Evolutionary conservation across 2,329 filamentous ascomycete genomes (phyloP).

Genomic region (Fusarium robinianum): DNA sequence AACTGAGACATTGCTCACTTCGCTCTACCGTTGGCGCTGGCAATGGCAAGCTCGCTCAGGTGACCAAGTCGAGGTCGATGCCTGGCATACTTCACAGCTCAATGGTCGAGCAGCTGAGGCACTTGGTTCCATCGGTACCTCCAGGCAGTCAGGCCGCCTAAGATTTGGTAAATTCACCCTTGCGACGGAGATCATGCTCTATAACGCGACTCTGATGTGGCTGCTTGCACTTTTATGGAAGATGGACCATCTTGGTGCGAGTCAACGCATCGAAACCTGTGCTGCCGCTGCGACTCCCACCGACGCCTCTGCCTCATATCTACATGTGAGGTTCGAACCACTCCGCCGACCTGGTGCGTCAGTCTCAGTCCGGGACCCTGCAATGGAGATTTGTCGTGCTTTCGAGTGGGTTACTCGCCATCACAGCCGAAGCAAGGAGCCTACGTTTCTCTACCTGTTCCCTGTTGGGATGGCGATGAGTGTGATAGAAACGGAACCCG

Average conservation of each 20-base stretch:
- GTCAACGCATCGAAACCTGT: slow-evolving; percentile 9
- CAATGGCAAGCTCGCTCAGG: slow-evolving; percentile 9
- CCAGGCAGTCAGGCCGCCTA: not conserved
- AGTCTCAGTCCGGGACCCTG: slow-evolving; percentile 9
- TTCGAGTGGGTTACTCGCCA: slow-evolving; percentile 20
- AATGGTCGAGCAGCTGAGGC: not conserved
- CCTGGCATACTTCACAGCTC: not conserved
- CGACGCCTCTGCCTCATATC: not conserved
- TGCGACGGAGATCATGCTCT: slow-evolving; percentile 24
- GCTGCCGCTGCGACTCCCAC: not conserved
- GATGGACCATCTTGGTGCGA: slow-evolving; percentile 19
- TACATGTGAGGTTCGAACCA: slow-evolving; percentile 10
- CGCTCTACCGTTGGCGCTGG: slow-evolving; percentile 13
- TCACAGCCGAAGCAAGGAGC: slow-evolving; percentile 12
- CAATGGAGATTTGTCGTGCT: slow-evolving; percentile 13
- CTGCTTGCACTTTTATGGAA: slow-evolving; percentile 26
- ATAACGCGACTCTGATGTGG: slow-evolving; percentile 27
- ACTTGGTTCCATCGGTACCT: not conserved
- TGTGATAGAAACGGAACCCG: slow-evolving; percentile 7
- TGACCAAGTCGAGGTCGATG: slow-evolving; percentile 4
- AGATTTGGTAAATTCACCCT: slow-evolving; percentile 5
- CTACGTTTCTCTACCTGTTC: slow-evolving; percentile 15
- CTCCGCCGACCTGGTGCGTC: slow-evolving; percentile 10
- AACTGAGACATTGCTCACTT: slow-evolving; percentile 2
- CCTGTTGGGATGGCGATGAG: slow-evolving; percentile 21